These are phyloP conservation scores for Cryptococcus amylolentus DNA, from an alignment of 1,284 basidiomycete genomes.

Conservation along the genomic window DNA sequence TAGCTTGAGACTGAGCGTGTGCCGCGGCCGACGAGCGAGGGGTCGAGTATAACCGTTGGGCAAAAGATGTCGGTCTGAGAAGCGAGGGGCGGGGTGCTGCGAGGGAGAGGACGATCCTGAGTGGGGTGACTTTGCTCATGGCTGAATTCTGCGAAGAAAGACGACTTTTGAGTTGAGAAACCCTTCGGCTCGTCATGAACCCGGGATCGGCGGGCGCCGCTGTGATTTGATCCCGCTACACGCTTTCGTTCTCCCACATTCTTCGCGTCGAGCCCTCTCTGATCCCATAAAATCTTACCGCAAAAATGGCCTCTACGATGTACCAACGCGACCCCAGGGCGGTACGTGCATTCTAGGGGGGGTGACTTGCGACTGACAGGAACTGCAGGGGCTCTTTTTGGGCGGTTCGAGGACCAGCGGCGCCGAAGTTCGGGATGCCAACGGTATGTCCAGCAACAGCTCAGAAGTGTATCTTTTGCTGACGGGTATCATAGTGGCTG, in stretches of 20 bases:
- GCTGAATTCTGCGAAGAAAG: too few relatives aligned
- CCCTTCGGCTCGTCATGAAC: too few relatives aligned
- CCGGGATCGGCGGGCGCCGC: background rate
- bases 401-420: constrained; percentile 92
- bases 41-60: too few relatives aligned
- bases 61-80: background rate
- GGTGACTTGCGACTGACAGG: constrained; percentile 12
- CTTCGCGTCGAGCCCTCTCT: constrained; percentile 4
- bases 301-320: constrained; percentile 48
- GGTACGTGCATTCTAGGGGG: constrained; percentile 25
- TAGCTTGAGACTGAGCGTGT: constrained; percentile 7
- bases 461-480: background rate
- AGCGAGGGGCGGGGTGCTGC: background rate
- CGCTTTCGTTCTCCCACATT: constrained; percentile 5
- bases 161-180: too few relatives aligned
- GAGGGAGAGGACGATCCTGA: background rate
- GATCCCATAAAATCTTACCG: background rate
- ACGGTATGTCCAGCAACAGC: constrained; percentile 59
- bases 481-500: constrained; percentile 64
- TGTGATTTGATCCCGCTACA: constrained; percentile 3
- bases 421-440: constrained; percentile 94
- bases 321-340: constrained; percentile 51
- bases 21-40: too few relatives aligned
- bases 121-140: too few relatives aligned
- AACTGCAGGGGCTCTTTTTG: constrained; percentile 70